Evolutionary conservation across 1,284 basidiomycete genomes (phyloP), one percentile per base, ranked within the genome.

Genomic region (Pseudozyma hubeiensis): DNA sequence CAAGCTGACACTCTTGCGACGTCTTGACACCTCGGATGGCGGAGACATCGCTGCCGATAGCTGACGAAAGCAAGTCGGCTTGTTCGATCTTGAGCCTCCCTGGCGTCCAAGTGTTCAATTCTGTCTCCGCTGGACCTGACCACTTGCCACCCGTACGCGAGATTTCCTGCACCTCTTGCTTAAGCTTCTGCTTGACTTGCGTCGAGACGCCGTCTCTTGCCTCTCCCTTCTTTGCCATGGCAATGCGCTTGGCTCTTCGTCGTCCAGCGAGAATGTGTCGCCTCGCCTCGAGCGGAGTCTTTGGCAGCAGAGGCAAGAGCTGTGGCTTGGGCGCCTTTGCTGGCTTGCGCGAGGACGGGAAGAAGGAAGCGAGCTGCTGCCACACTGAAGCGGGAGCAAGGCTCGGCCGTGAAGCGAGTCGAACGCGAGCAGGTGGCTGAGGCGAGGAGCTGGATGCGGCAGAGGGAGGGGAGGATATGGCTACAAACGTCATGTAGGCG

Each of bases 401-500:
- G 7, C 44, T 60, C 24, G 60, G 68, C 17, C 71, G 64, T 9
- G 66, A 73, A 7, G 73, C 75, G 3, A 85, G 66, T 10, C 71
- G 57, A 13, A 74, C 66, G 7, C 66, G 39, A 3, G 71, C 52
- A 13, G 71, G 71, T 7, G 71, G 71, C 43, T 74, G 65, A 3
- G 51, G 34, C 3, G 49, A 11, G 0, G 60, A 35, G 29, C 16
- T 30, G 0, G 53, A 72, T 35, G 60, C 75, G 50, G 14, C 46
- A 30, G 72, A 4, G 6, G 51, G 29, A 0, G 53, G 24, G 7
- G 45, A 39, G 0, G 62, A 55, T 31, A 74, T 52, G 31, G 82
- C 82, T 49, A 86, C 85, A 56, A 85, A 85, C 10, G 84, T 85
- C 55, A 85, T 75, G 64, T 85, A 85, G 4, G 84, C 81, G 55